Base-by-base conservation (phyloP, 2,329 filamentous ascomycete species). In the Leptoxyphium fumago region DNA sequence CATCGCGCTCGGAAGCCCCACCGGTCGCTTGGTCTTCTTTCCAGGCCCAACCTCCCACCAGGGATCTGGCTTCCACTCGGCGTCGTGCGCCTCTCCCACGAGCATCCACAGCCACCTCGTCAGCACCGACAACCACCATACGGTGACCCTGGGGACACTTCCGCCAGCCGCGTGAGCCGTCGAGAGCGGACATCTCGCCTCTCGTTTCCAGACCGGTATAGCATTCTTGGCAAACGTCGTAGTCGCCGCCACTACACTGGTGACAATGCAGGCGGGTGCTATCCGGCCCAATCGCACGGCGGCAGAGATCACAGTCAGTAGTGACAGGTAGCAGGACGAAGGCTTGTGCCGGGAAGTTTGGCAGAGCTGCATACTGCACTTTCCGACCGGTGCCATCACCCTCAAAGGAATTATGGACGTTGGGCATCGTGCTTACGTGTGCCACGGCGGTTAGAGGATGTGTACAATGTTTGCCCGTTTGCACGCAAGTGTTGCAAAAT, bases 401-500 rank as follows among this genome's bases (percentile, higher is more conserved):
- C 21, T 26, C 21, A 26, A 26, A 26, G 21, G 21, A 26, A 7
- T 4, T 26, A 7, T 21, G 50, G 44, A 18, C 52, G 48, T 54
- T 41, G 29, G 42, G 40, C 46, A 52, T 46, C 44, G 49, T 43
- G 57, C 48, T 50, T 49, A 57, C 70, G 51, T 86, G 81, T 1
- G 79, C 75, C 39, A 94, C 68, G 0, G 88, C 85, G 1, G 94
- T 68, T 1, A 96, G 70, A 6, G 82, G 72, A 57, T 96, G 89
- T 0, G 80, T 83, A 63, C 89, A 96, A 47, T 79, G 82, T 47
- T 73, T 73, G 13, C 85, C 87, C 60, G 81, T 78, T 46, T 89
- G 88, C 28, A 94, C 85, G 52, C 89, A 96, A 47, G 73, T 67
- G 54, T 88, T 86, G 64, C 89, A 96, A 59, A 85, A 95, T 0